Evolutionary conservation across 352 stramenopile genomes (phyloP), one percentile per base, ranked within the genome.

Genomic region (Globisporangium nagaii): DNA sequence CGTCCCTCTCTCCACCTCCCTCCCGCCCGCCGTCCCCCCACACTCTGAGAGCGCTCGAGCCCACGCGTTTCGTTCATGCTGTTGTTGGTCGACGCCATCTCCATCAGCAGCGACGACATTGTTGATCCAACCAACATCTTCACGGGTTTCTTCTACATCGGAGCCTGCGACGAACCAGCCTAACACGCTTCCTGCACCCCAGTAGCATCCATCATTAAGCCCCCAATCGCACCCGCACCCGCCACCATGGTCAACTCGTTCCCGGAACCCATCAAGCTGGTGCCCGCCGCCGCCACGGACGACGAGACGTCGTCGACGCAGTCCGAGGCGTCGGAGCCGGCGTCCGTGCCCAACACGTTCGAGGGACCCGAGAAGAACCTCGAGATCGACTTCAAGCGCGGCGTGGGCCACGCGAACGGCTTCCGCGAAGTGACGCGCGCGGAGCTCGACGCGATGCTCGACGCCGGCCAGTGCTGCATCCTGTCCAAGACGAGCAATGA

Each of bases 321-420:
- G 47, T 88, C 77, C 20, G 77, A 88, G 36, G 55, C 66, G 25
- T 90, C 78, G 11, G 76, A 87, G 47, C 36, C 41, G 10, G 41
- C 66, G 13, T 65, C 68, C 20, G 53, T 85, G 47, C 74, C 71
- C 48, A 93, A 90, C 70, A 92, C 80, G 37, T 99, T 99, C 70
- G 97, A 99, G 71, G 97, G 97, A 4, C 96, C 97, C 2, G 96
- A 99, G 67, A 99, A 99, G 75, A 98, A 97, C 68, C 80, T 98
- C 48, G 86, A 98, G 66, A 96, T 96, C 58, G 88, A 97, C 68
- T 99, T 99, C 71, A 79, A 79, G 54, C 52, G 75, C 19, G 67
- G 70, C 17, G 68, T 86, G 40, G 85, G 74, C 46, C 63, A 86
- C 40, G 56, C 74, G 17, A 66, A 80, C 22, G 96, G 97, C 40